Percentiles rank a stretch among this genome's conserved stretches.
Evolutionary conservation across 345 rosid species (phyloP).

Genomic region (Aquilaria sinensis): DNA sequence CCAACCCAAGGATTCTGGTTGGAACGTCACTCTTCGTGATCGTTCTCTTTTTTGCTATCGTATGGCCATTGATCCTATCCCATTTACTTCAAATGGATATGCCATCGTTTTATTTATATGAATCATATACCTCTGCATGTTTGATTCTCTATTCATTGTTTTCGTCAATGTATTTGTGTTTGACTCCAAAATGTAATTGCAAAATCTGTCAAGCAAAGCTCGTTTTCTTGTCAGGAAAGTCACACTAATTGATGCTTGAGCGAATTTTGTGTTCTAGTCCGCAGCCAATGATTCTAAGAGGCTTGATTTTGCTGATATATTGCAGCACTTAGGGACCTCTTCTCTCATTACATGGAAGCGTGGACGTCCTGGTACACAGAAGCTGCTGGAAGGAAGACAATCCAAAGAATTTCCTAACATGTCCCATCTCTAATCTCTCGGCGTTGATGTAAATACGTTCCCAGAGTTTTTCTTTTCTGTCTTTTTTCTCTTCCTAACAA

Average conservation of each 20-base stretch:
- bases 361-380: constrained; percentile 86
- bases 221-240: constrained; percentile 1
- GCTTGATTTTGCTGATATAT: constrained; percentile 13
- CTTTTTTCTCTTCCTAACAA: constrained; percentile 2
- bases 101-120: no score
- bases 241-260: background rate
- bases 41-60: no score
- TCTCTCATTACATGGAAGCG: constrained; percentile 84
- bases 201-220: background rate
- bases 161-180: no score
- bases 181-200: no score
- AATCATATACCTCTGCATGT: no score
- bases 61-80: no score
- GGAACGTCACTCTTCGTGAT: no score
- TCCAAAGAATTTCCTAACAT: constrained; percentile 28
- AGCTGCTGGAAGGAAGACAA: constrained; percentile 49
- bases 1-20: no score
- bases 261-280: no score
- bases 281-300: background rate
- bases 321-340: constrained; percentile 78
- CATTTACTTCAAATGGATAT: no score
- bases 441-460: background rate
- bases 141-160: no score
- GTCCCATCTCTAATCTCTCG: constrained; percentile 2
- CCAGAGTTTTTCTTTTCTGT: background rate